Percentiles rank a stretch among this genome's conserved stretches.
phyloP scores from a whole-genome alignment of 2,329 filamentous ascomycete genomes.

The Pseudocercospora macadamiae region DNA sequence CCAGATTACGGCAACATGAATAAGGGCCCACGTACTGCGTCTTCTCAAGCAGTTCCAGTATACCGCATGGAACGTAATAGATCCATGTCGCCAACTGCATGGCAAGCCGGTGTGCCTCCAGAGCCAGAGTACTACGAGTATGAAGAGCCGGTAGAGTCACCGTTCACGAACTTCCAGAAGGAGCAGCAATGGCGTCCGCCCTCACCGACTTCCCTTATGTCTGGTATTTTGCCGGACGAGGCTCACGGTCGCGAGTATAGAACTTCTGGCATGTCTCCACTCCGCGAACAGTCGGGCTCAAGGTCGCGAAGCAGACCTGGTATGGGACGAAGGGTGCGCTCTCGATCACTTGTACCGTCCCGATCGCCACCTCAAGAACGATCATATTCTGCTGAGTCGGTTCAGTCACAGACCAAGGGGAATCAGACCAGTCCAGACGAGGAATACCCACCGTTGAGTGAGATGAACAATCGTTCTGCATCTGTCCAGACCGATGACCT shows the following conservation, averaged over 20 bases:
- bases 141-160: neutral
- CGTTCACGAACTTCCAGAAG: neutral
- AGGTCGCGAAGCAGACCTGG: slow-evolving; percentile 1
- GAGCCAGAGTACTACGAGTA: neutral
- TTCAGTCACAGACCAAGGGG: neutral
- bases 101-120: slow-evolving; percentile 1
- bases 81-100: slow-evolving; percentile 2
- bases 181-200: slow-evolving; percentile 10
- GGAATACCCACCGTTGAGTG: neutral
- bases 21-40: slow-evolving; percentile 16
- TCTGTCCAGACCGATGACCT: slow-evolving; percentile 3
- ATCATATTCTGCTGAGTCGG: neutral
- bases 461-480: neutral
- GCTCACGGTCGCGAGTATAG: neutral
- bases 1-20: slow-evolving; percentile 4
- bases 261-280: neutral
- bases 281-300: neutral
- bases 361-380: neutral
- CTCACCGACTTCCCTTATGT: slow-evolving; percentile 18
- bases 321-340: neutral
- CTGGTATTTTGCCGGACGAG: slow-evolving; percentile 17
- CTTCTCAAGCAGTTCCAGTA: slow-evolving; percentile 19
- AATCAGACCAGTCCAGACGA: neutral
- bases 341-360: neutral
- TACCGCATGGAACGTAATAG: neutral